phyloP scores from a whole-genome alignment of 2,329 filamentous ascomycete genomes.

The Fusarium nodosum region DNA sequence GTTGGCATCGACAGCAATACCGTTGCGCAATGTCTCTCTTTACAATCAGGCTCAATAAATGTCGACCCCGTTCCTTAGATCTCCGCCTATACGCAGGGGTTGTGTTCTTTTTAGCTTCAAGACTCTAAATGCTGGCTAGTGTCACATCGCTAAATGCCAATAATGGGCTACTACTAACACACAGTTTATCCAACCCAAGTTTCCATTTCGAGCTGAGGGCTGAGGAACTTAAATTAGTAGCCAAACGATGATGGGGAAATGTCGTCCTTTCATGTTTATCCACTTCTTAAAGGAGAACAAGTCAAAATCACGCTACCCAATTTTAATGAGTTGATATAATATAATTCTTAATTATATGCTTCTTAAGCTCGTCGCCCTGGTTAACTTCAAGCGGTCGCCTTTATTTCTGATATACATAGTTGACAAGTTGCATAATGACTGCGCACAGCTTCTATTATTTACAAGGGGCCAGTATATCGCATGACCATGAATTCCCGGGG shows the following conservation, averaged over 20 bases:
- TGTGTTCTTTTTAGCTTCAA: too few relatives aligned
- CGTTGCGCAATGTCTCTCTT: not conserved
- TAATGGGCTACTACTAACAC: too few relatives aligned
- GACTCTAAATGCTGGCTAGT: too few relatives aligned
- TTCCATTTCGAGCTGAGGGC: not conserved
- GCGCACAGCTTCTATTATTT: not conserved
- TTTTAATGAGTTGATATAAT: not conserved
- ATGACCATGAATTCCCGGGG: not conserved
- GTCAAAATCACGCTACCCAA: not conserved
- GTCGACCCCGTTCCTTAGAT: not conserved
- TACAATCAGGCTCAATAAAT: not conserved
- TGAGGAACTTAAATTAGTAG: not conserved
- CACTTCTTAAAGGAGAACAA: not conserved
- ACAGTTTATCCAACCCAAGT: not conserved
- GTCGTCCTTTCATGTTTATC: not conserved
- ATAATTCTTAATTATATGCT: not conserved
- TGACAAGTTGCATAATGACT: not conserved
- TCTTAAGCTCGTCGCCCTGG: not conserved
- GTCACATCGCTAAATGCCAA: too few relatives aligned
- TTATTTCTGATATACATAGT: not conserved
- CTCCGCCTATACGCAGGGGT: too few relatives aligned
- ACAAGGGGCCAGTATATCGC: not conserved
- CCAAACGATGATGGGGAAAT: not conserved
- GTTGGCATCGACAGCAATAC: too few relatives aligned
- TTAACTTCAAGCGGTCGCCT: not conserved